phyloP scores from a whole-genome alignment of 129 eudicot species.

The sunflower (Helianthus annuus) region DNA sequence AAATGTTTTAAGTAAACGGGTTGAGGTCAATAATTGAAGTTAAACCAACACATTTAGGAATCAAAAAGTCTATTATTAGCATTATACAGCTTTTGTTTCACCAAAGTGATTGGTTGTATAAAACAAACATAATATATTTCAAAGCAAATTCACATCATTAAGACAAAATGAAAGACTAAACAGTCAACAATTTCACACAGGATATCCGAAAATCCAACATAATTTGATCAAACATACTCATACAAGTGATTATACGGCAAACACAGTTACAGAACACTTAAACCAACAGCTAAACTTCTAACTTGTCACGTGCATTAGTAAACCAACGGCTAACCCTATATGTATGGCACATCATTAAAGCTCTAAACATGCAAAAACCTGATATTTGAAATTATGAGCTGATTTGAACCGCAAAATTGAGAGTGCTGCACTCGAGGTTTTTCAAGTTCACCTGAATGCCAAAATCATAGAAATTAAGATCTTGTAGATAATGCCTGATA shows the following conservation, averaged over 20 bases:
- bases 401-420: constrained; percentile 61
- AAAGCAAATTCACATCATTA: neutral
- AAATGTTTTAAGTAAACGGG: too few relatives aligned
- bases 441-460: constrained; percentile 72
- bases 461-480: constrained; percentile 16
- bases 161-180: constrained; percentile 1
- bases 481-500: constrained; percentile 8
- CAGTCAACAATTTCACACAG: neutral
- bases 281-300: neutral
- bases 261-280: neutral
- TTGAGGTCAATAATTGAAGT: too few relatives aligned
- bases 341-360: neutral
- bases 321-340: constrained; percentile 1
- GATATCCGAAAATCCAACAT: neutral
- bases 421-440: constrained; percentile 81
- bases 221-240: neutral
- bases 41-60: too few relatives aligned
- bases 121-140: neutral
- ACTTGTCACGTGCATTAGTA: constrained; percentile 12
- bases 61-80: neutral
- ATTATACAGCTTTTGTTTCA: neutral
- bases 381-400: constrained; percentile 29
- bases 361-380: neutral
- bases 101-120: neutral
- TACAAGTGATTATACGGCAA: neutral